A percentile compares a stretch with the other conserved stretches of the same genome.
These are phyloP conservation scores for Kwoniella pini DNA, from an alignment of 768 basidiomycete genomes.

Conservation along the genomic window DNA sequence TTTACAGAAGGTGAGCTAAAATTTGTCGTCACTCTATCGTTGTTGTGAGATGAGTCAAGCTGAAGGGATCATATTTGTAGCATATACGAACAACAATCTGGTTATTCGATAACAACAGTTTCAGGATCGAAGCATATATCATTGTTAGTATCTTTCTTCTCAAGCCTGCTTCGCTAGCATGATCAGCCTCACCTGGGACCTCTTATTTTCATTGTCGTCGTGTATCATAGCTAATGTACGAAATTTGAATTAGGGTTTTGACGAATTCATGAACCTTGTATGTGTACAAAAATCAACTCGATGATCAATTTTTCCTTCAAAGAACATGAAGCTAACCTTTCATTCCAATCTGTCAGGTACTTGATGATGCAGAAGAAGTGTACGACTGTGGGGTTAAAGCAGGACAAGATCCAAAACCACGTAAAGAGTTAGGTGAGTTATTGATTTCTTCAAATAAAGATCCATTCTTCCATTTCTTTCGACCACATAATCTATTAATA, in stretches of 20 bases:
- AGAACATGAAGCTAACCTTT: no score
- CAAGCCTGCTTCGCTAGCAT: background rate
- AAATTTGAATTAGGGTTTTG: conserved; percentile 71
- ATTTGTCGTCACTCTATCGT: no score
- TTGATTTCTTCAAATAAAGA: no score
- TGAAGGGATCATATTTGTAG: conserved; percentile 60
- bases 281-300: no score
- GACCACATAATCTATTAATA: no score
- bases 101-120: conserved; percentile 95
- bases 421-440: conserved; percentile 73
- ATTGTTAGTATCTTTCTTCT: conserved; percentile 61
- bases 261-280: conserved; percentile 97
- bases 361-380: conserved; percentile 91
- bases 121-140: conserved; percentile 94
- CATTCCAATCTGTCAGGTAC: no score
- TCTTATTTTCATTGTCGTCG: background rate
- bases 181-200: background rate
- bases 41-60: no score
- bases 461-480: no score
- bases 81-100: conserved; percentile 84
- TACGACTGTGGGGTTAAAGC: conserved; percentile 61
- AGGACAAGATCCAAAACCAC: conserved; percentile 76
- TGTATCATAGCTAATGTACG: background rate
- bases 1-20: conserved; percentile 36
- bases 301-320: no score